phyloP scores from a whole-genome alignment of 2,329 filamentous ascomycete species.

The Immersiporthe knoxdaviesiana region DNA sequence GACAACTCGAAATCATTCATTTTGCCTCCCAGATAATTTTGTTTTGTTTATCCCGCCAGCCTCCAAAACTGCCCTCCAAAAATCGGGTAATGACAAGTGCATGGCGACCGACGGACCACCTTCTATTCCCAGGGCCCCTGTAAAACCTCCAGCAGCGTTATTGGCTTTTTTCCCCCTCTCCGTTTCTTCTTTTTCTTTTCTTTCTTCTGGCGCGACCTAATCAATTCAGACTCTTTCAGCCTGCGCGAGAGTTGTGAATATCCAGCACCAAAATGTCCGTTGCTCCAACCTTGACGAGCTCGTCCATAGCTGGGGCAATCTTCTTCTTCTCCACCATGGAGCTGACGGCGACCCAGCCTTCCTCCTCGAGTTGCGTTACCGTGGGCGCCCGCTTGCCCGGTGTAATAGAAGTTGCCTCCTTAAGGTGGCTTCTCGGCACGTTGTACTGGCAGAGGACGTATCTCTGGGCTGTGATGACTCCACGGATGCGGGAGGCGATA shows the following conservation, averaged over 20 bases:
- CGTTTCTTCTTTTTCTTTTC: neutral
- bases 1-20: neutral
- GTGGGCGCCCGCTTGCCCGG: conserved; percentile 94
- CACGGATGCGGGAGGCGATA: conserved; percentile 83
- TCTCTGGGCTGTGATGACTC: conserved; percentile 92
- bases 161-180: neutral
- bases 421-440: conserved; percentile 71
- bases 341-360: conserved; percentile 92
- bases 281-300: conserved; percentile 74
- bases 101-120: neutral
- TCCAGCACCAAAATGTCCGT: conserved; percentile 84
- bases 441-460: conserved; percentile 98
- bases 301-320: conserved; percentile 86
- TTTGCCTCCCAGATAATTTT: neutral
- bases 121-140: neutral
- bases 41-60: neutral
- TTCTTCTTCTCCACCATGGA: conserved; percentile 91
- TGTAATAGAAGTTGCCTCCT: conserved; percentile 74
- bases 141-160: neutral
- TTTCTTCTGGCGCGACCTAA: neutral
- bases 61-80: neutral
- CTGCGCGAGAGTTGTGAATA: conserved; percentile 69
- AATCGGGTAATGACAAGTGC: neutral
- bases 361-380: conserved; percentile 83
- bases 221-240: conserved; percentile 1